Percentiles rank a stretch among this genome's conserved stretches.
These are phyloP conservation scores for Pseudocercospora pini-densiflorae DNA, from an alignment of 2,329 filamentous ascomycete genomes.

Conservation along the genomic window DNA sequence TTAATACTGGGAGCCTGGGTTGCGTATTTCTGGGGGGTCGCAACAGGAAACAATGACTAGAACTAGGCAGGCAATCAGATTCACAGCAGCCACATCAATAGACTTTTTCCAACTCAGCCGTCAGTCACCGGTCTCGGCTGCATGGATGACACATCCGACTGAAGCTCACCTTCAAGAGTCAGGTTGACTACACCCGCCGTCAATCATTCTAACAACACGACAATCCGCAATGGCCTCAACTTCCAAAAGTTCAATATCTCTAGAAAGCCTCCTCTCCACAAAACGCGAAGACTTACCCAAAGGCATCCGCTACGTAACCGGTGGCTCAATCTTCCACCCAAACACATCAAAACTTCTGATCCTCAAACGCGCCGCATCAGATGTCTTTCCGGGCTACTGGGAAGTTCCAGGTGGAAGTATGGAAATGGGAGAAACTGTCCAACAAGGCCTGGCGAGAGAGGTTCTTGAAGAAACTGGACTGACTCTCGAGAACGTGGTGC, in stretches of 20 bases:
- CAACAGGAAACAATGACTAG: slow-evolving; percentile 54
- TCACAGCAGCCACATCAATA: too few species aligned
- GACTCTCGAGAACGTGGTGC: slow-evolving; percentile 1
- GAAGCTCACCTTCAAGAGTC: neutral
- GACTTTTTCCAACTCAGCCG: neutral
- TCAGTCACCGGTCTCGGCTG: neutral
- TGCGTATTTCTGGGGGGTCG: slow-evolving; percentile 66
- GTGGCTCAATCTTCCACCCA: slow-evolving; percentile 14
- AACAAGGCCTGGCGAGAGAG: slow-evolving; percentile 15
- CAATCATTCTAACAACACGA: neutral
- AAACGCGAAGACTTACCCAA: slow-evolving; percentile 15
- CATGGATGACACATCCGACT: neutral
- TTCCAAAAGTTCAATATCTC: neutral
- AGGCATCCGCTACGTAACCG: slow-evolving; percentile 14
- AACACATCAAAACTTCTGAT: slow-evolving; percentile 15
- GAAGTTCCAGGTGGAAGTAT: slow-evolving; percentile 22
- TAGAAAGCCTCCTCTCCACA: slow-evolving; percentile 1
- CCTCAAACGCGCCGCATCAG: slow-evolving; percentile 14
- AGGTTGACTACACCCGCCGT: neutral
- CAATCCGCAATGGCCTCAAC: neutral
- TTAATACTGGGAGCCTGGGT: slow-evolving; percentile 58
- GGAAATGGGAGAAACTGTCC: slow-evolving; percentile 15
- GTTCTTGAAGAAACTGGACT: slow-evolving; percentile 21
- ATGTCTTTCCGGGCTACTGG: slow-evolving; percentile 20
- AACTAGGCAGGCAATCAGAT: slow-evolving; percentile 11